These are phyloP conservation scores for Baeospora myosura DNA, from an alignment of 1,284 basidiomycete genomes.

Conservation along the genomic window DNA sequence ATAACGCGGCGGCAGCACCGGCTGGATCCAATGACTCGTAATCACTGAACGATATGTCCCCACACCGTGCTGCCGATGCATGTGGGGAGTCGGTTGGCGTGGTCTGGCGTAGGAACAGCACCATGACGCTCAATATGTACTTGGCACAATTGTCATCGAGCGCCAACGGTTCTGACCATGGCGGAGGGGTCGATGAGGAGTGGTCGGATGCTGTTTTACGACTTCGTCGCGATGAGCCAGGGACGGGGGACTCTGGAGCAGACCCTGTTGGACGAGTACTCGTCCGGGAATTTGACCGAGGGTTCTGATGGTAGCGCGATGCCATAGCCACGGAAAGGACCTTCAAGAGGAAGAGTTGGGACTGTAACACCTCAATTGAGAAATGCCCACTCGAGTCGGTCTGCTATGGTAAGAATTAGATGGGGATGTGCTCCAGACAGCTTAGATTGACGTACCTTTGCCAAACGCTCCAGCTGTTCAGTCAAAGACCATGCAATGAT, in stretches of 20 bases:
- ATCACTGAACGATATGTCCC: constrained; percentile 65
- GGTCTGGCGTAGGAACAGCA: constrained; percentile 74
- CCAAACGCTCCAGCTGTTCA: constrained; percentile 68
- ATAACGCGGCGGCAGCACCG: constrained; percentile 10
- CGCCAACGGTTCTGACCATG: constrained; percentile 64
- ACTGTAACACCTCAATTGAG: constrained; percentile 75
- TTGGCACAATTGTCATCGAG: constrained; percentile 84
- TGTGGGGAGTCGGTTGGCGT: constrained; percentile 52
- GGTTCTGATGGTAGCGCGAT: constrained; percentile 59
- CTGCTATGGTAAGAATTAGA: constrained; percentile 29
- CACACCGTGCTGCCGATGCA: constrained; percentile 52
- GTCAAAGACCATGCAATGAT: constrained; percentile 74
- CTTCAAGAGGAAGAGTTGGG: constrained; percentile 85
- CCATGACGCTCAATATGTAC: constrained; percentile 78
- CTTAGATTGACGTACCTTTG: constrained; percentile 49
- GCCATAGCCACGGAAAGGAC: constrained; percentile 75
- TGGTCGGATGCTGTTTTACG: constrained; percentile 19
- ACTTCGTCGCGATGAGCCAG: constrained; percentile 18
- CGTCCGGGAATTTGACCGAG: constrained; percentile 33
- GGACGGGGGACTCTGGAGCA: constrained; percentile 27
- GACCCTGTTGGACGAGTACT: constrained; percentile 26
- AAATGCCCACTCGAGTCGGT: constrained; percentile 44
- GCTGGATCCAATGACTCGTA: constrained; percentile 51
- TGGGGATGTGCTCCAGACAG: constrained; percentile 2
- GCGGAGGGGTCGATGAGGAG: constrained; percentile 27